phyloP scores from a whole-genome alignment of 2,329 filamentous ascomycete genomes.

The Chaetomiaceae sp. region DNA sequence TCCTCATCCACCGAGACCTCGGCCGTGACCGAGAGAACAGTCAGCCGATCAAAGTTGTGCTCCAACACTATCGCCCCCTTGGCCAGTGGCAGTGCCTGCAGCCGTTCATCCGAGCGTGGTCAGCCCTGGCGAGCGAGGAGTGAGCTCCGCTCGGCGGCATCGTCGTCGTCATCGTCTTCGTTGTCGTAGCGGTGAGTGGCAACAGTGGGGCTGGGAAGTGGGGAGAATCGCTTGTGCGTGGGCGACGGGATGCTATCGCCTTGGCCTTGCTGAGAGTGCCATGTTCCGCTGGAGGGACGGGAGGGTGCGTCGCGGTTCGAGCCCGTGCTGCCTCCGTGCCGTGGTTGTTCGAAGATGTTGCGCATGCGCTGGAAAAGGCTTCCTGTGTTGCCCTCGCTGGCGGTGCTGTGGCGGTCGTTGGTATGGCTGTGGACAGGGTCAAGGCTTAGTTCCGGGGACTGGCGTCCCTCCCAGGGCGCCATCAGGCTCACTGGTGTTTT shows the following conservation, averaged over 20 bases:
- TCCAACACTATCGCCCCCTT: constrained; percentile 6
- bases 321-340: not conserved
- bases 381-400: constrained; percentile 14
- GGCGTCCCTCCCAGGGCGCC: not conserved
- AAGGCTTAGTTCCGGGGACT: not conserved
- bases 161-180: not conserved
- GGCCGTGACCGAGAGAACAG: constrained; percentile 14
- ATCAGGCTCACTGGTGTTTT: constrained; percentile 13
- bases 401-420: not conserved
- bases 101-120: constrained; percentile 39
- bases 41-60: constrained; percentile 20
- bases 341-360: constrained; percentile 37
- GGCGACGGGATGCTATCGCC: not conserved
- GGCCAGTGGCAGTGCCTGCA: too few relatives aligned
- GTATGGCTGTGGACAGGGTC: not conserved
- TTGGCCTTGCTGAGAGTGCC: not conserved
- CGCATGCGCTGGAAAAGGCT: constrained; percentile 40
- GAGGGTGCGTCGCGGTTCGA: not conserved
- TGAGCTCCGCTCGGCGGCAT: not conserved
- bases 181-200: not conserved
- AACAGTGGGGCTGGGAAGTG: constrained; percentile 6
- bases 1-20: constrained; percentile 15
- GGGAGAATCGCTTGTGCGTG: not conserved
- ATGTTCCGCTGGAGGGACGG: not conserved
- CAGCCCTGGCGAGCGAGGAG: constrained; percentile 28